phyloP scores from a whole-genome alignment of 371 early-diverging fungal genomes.

The Circinella minor region DNA sequence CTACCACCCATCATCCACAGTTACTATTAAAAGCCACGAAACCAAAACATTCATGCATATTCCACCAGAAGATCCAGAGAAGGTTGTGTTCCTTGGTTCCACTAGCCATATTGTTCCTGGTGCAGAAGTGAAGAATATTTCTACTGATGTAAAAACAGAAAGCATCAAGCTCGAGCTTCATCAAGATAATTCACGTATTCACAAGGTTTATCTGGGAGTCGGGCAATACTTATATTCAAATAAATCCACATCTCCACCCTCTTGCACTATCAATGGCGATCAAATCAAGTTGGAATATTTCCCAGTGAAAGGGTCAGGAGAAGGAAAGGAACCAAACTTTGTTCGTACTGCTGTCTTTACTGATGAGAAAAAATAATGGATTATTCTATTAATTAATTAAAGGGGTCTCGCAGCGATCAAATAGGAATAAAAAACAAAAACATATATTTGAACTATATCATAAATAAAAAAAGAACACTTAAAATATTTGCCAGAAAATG shows the following conservation, averaged over 20 bases:
- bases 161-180: constrained; percentile 21
- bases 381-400: no score
- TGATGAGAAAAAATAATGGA: background rate
- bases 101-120: constrained; percentile 54
- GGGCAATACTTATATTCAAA: constrained; percentile 26
- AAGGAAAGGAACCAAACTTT: background rate
- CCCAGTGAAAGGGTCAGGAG: background rate
- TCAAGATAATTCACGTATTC: constrained; percentile 28
- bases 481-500: no score
- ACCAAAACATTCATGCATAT: constrained; percentile 54
- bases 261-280: constrained; percentile 30
- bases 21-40: constrained; percentile 40
- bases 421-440: no score
- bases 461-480: no score
- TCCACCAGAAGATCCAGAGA: constrained; percentile 23
- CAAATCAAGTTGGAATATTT: constrained; percentile 21
- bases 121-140: constrained; percentile 32
- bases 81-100: constrained; percentile 38
- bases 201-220: constrained; percentile 33
- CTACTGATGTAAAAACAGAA: background rate
- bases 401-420: no score
- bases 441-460: no score
- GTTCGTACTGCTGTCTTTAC: background rate
- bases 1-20: constrained; percentile 45
- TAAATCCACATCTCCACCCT: constrained; percentile 7